phyloP scores from a whole-genome alignment of 306 rosid genomes.

The Myrica gale region DNA sequence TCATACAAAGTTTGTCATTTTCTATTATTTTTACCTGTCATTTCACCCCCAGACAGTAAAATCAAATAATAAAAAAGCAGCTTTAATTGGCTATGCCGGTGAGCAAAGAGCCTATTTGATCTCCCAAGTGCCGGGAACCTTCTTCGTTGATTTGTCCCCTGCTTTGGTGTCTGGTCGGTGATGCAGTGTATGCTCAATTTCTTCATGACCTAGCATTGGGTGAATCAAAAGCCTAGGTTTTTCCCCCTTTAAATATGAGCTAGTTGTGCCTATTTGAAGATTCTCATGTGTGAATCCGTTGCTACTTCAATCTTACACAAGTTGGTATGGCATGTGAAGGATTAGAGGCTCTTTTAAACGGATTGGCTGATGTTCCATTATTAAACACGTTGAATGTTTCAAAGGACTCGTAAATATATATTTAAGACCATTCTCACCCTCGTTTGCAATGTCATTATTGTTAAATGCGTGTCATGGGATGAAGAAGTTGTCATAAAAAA shows the following conservation, averaged over 20 bases:
- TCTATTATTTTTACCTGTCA: no score
- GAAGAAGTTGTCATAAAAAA: background rate
- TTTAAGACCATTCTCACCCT: background rate
- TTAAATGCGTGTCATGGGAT: background rate
- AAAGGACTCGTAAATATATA: no score
- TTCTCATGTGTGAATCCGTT: background rate
- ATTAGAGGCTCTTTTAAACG: background rate
- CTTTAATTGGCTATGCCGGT: no score
- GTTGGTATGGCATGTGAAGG: background rate
- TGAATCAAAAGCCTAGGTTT: background rate
- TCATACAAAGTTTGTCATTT: no score
- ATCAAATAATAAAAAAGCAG: no score
- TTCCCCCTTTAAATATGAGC: background rate
- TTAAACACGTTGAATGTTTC: no score
- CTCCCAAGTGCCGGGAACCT: background rate
- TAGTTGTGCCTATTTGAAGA: background rate
- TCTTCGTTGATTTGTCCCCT: background rate
- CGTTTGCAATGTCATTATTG: no score
- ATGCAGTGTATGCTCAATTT: background rate
- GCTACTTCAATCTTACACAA: background rate
- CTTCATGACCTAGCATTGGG: background rate
- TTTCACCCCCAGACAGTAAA: no score
- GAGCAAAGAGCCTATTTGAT: no score
- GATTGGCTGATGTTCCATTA: background rate
- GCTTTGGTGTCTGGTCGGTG: background rate